Conservation (phyloP, 495 filamentous ascomycete genomes). For the Bacidia rubella region DNA sequence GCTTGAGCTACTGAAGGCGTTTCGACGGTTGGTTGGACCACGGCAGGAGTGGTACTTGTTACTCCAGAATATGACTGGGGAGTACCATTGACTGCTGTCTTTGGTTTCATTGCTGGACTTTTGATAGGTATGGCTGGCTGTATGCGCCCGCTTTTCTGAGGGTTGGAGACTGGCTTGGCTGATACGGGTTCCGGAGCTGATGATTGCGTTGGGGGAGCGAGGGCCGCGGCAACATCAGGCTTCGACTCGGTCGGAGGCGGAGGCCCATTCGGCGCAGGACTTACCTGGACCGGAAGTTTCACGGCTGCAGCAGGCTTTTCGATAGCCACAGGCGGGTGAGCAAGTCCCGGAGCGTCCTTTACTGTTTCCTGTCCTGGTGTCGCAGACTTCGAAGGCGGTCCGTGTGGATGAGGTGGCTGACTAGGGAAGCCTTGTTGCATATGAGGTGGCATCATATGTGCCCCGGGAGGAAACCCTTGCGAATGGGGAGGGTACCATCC, state of each 20-base stretch:
- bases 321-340: constrained; percentile 25
- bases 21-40: constrained; percentile 14
- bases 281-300: constrained; percentile 25
- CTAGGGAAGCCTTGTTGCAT: constrained; percentile 39
- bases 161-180: constrained; percentile 38
- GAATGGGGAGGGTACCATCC: constrained; percentile 70
- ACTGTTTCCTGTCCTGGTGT: constrained; percentile 22
- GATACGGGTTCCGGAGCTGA: constrained; percentile 22
- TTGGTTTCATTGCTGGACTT: constrained; percentile 26
- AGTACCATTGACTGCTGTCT: constrained; percentile 30
- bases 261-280: constrained; percentile 28
- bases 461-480: constrained; percentile 58
- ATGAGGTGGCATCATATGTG: constrained; percentile 37
- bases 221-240: constrained; percentile 37
- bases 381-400: constrained; percentile 20
- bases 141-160: constrained; percentile 57
- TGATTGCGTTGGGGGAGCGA: constrained; percentile 28
- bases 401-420: constrained; percentile 27
- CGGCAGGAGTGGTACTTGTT: constrained; percentile 16
- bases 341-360: constrained; percentile 13
- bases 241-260: constrained; percentile 56
- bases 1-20: constrained; percentile 17
- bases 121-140: constrained; percentile 52
- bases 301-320: constrained; percentile 17
- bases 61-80: constrained; percentile 7